Percentiles rank a stretch among this genome's conserved stretches.
Evolutionary conservation across 805 yeast genomes (phyloP).

Genomic region (Teunomyces barrocoloradensis): DNA sequence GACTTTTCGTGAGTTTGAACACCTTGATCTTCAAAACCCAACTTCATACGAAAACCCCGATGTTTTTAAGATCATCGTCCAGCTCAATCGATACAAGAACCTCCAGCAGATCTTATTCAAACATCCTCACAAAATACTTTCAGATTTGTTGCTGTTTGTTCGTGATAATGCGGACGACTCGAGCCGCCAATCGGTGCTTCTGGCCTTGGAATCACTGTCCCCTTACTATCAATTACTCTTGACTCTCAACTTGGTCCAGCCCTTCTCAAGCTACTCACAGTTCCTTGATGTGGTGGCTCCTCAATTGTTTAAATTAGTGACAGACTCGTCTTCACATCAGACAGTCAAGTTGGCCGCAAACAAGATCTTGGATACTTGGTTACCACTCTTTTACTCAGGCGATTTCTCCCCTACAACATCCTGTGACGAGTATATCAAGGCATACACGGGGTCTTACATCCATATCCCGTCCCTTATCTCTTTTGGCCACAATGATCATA

Average conservation of each 20-base stretch:
- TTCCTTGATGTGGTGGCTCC: constrained; percentile 6
- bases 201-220: not conserved
- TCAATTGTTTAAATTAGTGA: not conserved
- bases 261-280: constrained; percentile 3
- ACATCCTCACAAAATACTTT: constrained; percentile 8
- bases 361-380: constrained; percentile 5
- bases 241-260: constrained; percentile 1
- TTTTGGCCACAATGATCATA: constrained; percentile 8
- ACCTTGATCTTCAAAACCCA: constrained; percentile 8
- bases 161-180: constrained; percentile 6
- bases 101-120: constrained; percentile 18
- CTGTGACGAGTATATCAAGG: not conserved
- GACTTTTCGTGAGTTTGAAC: constrained; percentile 17
- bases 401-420: not conserved
- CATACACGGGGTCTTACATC: not conserved
- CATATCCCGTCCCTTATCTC: not conserved
- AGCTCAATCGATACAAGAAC: constrained; percentile 22
- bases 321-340: not conserved
- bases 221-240: constrained; percentile 7
- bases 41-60: constrained; percentile 4
- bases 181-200: not conserved
- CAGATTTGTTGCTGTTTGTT: constrained; percentile 5
- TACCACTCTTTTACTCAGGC: constrained; percentile 7
- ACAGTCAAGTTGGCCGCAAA: constrained; percentile 2
- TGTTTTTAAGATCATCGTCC: constrained; percentile 21